Evolutionary conservation across 1,284 basidiomycete species (phyloP).

Genomic region (Cryptococcus maquisensis): DNA sequence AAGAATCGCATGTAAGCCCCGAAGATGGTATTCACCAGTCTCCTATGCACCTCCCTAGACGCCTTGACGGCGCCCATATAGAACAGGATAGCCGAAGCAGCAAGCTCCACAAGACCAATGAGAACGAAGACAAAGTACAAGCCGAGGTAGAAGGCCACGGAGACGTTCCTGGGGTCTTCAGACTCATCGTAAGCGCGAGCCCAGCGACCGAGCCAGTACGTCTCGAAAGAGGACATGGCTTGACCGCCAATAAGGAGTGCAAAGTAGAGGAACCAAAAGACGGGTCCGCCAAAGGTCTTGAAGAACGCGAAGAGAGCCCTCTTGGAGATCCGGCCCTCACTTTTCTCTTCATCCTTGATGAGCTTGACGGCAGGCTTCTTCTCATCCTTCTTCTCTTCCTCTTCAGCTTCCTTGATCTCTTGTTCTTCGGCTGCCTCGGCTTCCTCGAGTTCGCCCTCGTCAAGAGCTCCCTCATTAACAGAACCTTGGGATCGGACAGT

Average conservation of each 20-base stretch:
- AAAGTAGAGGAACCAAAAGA: constrained; percentile 49
- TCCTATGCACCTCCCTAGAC: constrained; percentile 57
- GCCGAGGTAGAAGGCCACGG: constrained; percentile 51
- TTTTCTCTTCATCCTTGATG: constrained; percentile 59
- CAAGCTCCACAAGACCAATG: constrained; percentile 30
- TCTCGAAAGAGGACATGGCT: constrained; percentile 50
- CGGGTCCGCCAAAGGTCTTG: constrained; percentile 47
- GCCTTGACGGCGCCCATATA: constrained; percentile 54
- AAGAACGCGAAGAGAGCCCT: constrained; percentile 50
- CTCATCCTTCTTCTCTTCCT: constrained; percentile 36
- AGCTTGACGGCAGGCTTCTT: constrained; percentile 47
- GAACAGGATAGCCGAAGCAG: constrained; percentile 42
- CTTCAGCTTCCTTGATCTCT: constrained; percentile 41
- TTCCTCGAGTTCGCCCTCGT: constrained; percentile 32
- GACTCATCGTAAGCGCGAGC: constrained; percentile 55
- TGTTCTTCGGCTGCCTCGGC: constrained; percentile 44
- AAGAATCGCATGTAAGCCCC: constrained; percentile 59
- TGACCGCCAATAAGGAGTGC: constrained; percentile 33
- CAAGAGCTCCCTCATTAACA: constrained; percentile 26
- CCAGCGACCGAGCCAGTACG: constrained; percentile 61
- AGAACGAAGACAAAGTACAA: constrained; percentile 51
- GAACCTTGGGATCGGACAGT: constrained; percentile 42
- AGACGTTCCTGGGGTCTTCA: constrained; percentile 29
- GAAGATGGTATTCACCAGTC: constrained; percentile 58
- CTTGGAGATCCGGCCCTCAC: constrained; percentile 54